Conservation (phyloP, 768 basidiomycete genomes). For the Tylopilus vinaceipallidus region DNA sequence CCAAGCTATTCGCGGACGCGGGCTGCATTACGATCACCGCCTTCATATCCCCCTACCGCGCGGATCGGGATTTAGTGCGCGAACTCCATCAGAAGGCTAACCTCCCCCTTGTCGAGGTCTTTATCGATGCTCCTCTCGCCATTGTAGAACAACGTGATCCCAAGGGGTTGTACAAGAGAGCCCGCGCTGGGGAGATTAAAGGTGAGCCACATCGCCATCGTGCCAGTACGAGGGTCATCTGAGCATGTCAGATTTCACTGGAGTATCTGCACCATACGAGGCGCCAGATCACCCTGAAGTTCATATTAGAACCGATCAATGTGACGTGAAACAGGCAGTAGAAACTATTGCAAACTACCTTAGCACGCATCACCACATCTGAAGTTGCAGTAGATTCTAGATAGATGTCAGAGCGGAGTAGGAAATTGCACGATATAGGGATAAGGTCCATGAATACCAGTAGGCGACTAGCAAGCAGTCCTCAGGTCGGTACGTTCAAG, state of each 20-base stretch:
- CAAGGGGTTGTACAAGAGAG: conserved; percentile 97
- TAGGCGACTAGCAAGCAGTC: conserved; percentile 16
- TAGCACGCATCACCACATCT: conserved; percentile 57
- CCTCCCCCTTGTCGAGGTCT: conserved; percentile 91
- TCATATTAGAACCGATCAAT: conserved; percentile 86
- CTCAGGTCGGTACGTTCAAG: conserved; percentile 9
- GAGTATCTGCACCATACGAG: conserved; percentile 97
- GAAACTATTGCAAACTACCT: conserved; percentile 80
- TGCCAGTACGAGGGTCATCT: conserved; percentile 5
- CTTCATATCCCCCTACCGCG: conserved; percentile 97
- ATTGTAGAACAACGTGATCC: conserved; percentile 93
- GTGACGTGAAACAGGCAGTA: conserved; percentile 76
- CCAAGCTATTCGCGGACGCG: conserved; percentile 90
- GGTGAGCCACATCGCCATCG: conserved; percentile 45
- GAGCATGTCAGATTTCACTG: conserved; percentile 82
- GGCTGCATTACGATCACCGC: conserved; percentile 87
- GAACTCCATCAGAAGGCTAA: conserved; percentile 71
- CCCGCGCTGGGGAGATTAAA: conserved; percentile 92
- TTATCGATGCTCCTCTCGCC: conserved; percentile 84
- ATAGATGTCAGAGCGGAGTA: conserved; percentile 12
- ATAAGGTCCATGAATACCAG: conserved; percentile 11
- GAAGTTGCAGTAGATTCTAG: conserved; percentile 18
- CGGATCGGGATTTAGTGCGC: conserved; percentile 81
- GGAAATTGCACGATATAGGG: conserved; percentile 13
- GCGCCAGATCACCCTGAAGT: conserved; percentile 82